Base-by-base conservation (phyloP, 139 green algal genomes). In the Chlorella sorokiniana region DNA sequence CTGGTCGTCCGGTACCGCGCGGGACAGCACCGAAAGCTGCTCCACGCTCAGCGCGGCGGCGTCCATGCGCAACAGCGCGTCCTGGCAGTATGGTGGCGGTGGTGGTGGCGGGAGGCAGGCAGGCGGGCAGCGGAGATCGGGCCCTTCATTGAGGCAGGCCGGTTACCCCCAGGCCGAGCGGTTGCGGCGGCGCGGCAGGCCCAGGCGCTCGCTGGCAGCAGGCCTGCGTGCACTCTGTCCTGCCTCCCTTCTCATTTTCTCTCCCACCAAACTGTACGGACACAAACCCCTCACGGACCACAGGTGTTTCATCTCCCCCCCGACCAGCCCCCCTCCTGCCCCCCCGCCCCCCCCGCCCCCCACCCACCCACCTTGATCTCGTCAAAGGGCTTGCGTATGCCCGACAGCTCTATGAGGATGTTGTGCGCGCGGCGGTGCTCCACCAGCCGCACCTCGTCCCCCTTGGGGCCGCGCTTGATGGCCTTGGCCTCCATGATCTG, bases 341-440 rank as follows among this genome's bases (percentile, higher is more conserved):
- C 67, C 25, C 2, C 23, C 38, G 11, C 63, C 3, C 11, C 31
- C 63, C 29, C 11, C 31, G 11, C 22, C 31, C 10, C 5, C 63
- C 18, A 4, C 2, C 63, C 33, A 25, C 67, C 38, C 62, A 86
- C 86, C 82, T 89, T 92, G 81, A 95, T 94, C 22, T 88, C 79
- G 6, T 77, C 45, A 86, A 93, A 90, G 33, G 88, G 87, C 86
- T 91, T 88, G 65, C 88, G 85, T 31, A 95, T 88, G 54, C 91
- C 92, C 4, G 86, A 88, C 16, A 97, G 88, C 84, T 96, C 88
- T 65, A 97, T 97, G 85, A 85, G 89, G 54, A 96, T 94, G 86
- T 96, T 96, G 86, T 96, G 90, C 3, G 93, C 89, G n/a, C 94
- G 85, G 62, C 89, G 87, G 70, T 93, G 83, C 78, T 96, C 94